Base-by-base conservation (phyloP, 1,284 basidiomycete species). In the Apiotrichum laibachii region DNA sequence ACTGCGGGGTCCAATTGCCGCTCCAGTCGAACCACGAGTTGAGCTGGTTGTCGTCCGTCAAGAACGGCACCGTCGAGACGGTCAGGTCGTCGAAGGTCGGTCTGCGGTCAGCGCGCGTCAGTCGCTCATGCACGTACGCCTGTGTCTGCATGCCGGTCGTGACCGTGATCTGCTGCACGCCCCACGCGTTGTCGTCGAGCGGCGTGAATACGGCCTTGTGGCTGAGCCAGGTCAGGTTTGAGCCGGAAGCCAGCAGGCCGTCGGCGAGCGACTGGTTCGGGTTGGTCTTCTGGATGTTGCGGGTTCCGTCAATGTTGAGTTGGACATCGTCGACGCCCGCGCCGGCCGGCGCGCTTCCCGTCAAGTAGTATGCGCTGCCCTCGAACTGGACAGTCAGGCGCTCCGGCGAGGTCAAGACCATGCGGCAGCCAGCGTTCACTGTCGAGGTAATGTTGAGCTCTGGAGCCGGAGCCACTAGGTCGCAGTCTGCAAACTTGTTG, bases 11-110 rank as follows among this genome's bases (percentile, higher is more conserved):
- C 48, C 48, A 49, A 33, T 49, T 49, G n/a, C 48, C 48, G 11
- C n/a, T 37, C 33, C 34, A 49, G n/a, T 37, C 21, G 48, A 49
- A 49, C 48, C 48, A 49, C 18, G 16, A 18, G 34, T 49, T 49
- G 33, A 49, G 19, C 18, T 31, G 26, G 26, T 12, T n/a, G 33
- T 37, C 31, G 7, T 35, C 33, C 6, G 15, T 9, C 7, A 19
- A 16, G 34, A 49, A 37, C 9, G 48, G 5, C 5, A 37, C 48
- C 10, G 5, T 34, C 5, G 48, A 37, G 48, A 49, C 5, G 15
- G 19, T 21, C 48, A 31, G 2, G 34, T 49, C 48, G 2, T 19
- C 34, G n/a, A 49, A 37, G 6, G 33, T 49, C n/a, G 33, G 48
- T n/a, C 48, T 49, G 48, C 12, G 5, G 40, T 31, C 26, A 31